Conservation (phyloP, 176 grass and related monocot species). For the Musa acuminata region DNA sequence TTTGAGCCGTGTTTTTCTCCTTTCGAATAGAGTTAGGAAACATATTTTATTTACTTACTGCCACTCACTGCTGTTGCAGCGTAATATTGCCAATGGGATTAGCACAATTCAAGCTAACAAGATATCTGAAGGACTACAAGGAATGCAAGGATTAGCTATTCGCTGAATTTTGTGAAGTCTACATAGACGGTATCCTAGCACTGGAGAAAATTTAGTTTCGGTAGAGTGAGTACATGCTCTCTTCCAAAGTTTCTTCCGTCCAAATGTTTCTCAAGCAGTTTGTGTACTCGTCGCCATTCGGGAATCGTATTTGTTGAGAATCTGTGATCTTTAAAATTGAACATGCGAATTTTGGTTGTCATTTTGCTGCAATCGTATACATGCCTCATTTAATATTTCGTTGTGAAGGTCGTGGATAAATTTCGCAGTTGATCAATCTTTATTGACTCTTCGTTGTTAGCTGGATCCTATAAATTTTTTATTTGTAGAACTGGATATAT, state of each 20-base stretch:
- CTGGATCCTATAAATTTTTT: too few relatives aligned
- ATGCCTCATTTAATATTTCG: too few relatives aligned
- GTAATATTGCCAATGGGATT: conserved; percentile 71
- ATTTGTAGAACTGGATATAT: too few relatives aligned
- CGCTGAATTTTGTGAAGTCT: conserved; percentile 21
- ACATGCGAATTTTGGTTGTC: not conserved
- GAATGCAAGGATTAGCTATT: conserved; percentile 46
- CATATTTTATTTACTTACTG: too few relatives aligned
- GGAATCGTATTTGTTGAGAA: not conserved
- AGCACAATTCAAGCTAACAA: conserved; percentile 88
- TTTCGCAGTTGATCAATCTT: too few relatives aligned
- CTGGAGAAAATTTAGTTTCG: not conserved
- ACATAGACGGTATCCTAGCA: not conserved
- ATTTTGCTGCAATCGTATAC: not conserved
- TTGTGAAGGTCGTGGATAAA: too few relatives aligned
- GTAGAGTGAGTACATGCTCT: not conserved
- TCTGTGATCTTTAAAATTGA: not conserved
- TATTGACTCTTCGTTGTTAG: too few relatives aligned
- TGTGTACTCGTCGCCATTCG: not conserved
- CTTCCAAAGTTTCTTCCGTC: not conserved
- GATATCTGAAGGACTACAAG: conserved; percentile 46
- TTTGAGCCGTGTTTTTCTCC: too few relatives aligned
- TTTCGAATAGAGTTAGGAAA: too few relatives aligned
- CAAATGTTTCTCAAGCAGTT: not conserved
- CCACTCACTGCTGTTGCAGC: conserved; percentile 21